phyloP scores from a whole-genome alignment of 2,329 filamentous ascomycete genomes.

The Colletotrichum coccodes region DNA sequence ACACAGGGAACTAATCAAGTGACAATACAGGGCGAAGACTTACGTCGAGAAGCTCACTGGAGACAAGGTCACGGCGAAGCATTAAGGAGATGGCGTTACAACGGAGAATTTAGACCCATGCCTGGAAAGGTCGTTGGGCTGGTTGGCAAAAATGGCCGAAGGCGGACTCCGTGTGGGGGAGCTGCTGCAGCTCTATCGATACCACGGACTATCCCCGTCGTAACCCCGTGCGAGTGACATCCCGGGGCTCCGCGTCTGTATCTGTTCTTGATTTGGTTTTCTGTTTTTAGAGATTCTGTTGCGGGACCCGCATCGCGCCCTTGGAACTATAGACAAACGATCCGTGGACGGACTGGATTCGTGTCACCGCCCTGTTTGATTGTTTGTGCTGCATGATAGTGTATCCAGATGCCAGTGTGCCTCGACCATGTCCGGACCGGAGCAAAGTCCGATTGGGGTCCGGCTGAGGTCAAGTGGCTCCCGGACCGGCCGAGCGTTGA shows the following conservation, averaged over 20 bases:
- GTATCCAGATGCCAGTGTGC: not conserved
- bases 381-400: not conserved
- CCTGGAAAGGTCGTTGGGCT: constrained; percentile 27
- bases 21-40: constrained; percentile 66
- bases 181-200: not conserved
- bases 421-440: not conserved
- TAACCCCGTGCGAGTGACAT: constrained; percentile 29
- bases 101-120: constrained; percentile 32
- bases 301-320: constrained; percentile 2
- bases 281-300: constrained; percentile 14
- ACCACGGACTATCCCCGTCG: constrained; percentile 2
- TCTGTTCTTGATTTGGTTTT: constrained; percentile 24
- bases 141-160: constrained; percentile 3
- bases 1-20: constrained; percentile 37
- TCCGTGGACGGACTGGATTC: not conserved
- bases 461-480: constrained; percentile 11
- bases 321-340: constrained; percentile 20
- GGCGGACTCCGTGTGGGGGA: constrained; percentile 15
- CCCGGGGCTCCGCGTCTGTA: constrained; percentile 23
- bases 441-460: constrained; percentile 6
- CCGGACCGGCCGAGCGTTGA: constrained; percentile 14
- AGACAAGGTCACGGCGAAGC: constrained; percentile 72
- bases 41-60: constrained; percentile 75
- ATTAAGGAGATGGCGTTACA: constrained; percentile 62
- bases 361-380: not conserved